These are phyloP conservation scores for Sanguinoderma infundibulare DNA, from an alignment of 1,284 basidiomycete species.

Conservation along the genomic window DNA sequence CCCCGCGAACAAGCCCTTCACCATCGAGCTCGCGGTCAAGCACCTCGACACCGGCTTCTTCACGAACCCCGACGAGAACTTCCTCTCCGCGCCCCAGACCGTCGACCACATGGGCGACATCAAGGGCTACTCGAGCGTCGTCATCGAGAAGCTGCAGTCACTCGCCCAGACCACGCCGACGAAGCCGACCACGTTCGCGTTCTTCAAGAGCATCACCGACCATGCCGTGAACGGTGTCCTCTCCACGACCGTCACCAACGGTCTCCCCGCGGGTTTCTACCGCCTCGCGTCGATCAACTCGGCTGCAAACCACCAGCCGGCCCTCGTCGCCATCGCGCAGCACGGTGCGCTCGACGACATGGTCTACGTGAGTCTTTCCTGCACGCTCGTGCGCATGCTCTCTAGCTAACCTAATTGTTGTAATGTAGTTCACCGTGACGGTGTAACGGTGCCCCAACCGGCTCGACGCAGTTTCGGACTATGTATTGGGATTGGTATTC, in stretches of 20 bases:
- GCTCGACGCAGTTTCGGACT: too few relatives aligned
- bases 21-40: slow-evolving; percentile 55
- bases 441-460: too few relatives aligned
- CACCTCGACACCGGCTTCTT: slow-evolving; percentile 65
- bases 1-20: slow-evolving; percentile 56
- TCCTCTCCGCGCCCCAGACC: slow-evolving; percentile 66
- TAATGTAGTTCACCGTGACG: too few relatives aligned
- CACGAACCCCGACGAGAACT: slow-evolving; percentile 60
- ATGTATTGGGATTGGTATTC: too few relatives aligned
- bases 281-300: slow-evolving; percentile 59
- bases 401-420: too few relatives aligned
- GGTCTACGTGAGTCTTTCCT: slow-evolving; percentile 42
- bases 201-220: slow-evolving; percentile 70
- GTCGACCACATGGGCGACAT: slow-evolving; percentile 58
- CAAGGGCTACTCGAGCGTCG: slow-evolving; percentile 66
- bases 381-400: too few relatives aligned
- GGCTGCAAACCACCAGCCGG: slow-evolving; percentile 67
- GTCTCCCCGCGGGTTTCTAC: slow-evolving; percentile 61
- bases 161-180: slow-evolving; percentile 53
- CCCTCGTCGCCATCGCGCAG: slow-evolving; percentile 52
- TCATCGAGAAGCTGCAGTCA: slow-evolving; percentile 62
- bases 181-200: slow-evolving; percentile 58
- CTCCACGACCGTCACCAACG: slow-evolving; percentile 50
- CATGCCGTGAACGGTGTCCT: slow-evolving; percentile 51
- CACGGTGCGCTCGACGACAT: slow-evolving; percentile 54